A percentile compares a stretch with the other conserved stretches of the same genome.
phyloP scores from a whole-genome alignment of 2,329 filamentous ascomycete genomes.

The Trichoderma koningii region DNA sequence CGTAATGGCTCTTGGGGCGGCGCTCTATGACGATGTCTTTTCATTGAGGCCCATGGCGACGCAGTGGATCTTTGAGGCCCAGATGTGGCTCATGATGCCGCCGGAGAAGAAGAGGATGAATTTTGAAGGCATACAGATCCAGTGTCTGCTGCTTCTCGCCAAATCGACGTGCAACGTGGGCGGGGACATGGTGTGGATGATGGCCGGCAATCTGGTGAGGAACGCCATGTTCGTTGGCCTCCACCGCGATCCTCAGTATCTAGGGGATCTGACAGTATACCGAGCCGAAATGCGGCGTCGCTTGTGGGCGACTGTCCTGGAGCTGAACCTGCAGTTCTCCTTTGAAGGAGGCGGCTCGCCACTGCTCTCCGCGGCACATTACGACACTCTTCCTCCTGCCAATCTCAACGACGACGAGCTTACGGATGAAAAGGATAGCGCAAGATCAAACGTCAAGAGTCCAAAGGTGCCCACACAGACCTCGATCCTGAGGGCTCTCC shows the following conservation, averaged over 20 bases:
- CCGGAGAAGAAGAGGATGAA: constrained; percentile 53
- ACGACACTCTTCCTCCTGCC: constrained; percentile 52
- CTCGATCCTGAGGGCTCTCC: constrained; percentile 51
- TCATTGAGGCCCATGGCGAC: constrained; percentile 47
- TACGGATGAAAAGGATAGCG: constrained; percentile 40
- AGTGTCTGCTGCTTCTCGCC: constrained; percentile 54
- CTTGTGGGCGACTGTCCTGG: constrained; percentile 58
- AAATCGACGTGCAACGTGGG: constrained; percentile 51
- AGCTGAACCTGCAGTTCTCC: constrained; percentile 55
- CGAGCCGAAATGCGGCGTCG: constrained; percentile 57
- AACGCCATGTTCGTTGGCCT: constrained; percentile 61
- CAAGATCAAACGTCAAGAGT: constrained; percentile 23
- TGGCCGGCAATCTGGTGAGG: constrained; percentile 52
- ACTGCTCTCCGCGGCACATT: constrained; percentile 49
- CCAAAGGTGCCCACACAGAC: constrained; percentile 45
- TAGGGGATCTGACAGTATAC: constrained; percentile 51
- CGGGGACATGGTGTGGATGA: constrained; percentile 56
- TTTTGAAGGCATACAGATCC: constrained; percentile 53
- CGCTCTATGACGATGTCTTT: constrained; percentile 50
- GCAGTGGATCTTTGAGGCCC: constrained; percentile 56
- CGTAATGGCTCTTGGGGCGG: constrained; percentile 54
- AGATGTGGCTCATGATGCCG: constrained; percentile 52
- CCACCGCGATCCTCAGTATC: constrained; percentile 56
- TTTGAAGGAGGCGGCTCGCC: constrained; percentile 55
- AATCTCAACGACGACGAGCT: constrained; percentile 58